Percentiles rank a stretch among this genome's conserved stretches.
These are phyloP conservation scores for Durio zibethinus DNA, from an alignment of 345 rosid genomes.

Conservation along the genomic window DNA sequence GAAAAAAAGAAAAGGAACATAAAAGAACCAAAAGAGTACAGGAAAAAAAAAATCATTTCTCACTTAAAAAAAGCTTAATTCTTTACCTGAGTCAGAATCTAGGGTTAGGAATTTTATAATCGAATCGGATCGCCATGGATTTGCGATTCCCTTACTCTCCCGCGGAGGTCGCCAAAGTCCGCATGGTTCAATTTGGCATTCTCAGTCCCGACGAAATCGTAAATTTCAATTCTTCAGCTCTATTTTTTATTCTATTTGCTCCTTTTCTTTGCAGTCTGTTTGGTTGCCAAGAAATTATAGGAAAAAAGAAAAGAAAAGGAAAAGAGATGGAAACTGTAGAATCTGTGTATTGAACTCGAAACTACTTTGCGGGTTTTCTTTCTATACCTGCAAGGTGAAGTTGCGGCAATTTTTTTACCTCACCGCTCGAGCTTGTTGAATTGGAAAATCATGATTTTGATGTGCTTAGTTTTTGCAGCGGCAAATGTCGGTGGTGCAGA, in stretches of 20 bases:
- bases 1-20: neutral
- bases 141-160: conserved; percentile 79
- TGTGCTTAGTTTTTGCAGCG: conserved; percentile 46
- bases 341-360: neutral
- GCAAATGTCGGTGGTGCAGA: conserved; percentile 91
- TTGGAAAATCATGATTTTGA: neutral
- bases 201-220: conserved; percentile 96
- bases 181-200: conserved; percentile 85
- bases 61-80: neutral
- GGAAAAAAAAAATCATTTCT: neutral
- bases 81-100: neutral
- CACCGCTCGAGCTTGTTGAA: conserved; percentile 12
- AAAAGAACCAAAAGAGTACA: neutral
- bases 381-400: neutral
- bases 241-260: neutral
- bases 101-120: neutral
- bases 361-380: neutral
- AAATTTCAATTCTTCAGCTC: conserved; percentile 29
- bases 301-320: neutral
- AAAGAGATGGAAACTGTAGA: neutral
- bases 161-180: conserved; percentile 94
- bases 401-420: neutral
- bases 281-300: conserved; percentile 7
- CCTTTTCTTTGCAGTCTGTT: neutral
- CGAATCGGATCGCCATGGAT: conserved; percentile 41